Conservation (phyloP, 768 basidiomycete species). For the Phylloporus arenicola region DNA sequence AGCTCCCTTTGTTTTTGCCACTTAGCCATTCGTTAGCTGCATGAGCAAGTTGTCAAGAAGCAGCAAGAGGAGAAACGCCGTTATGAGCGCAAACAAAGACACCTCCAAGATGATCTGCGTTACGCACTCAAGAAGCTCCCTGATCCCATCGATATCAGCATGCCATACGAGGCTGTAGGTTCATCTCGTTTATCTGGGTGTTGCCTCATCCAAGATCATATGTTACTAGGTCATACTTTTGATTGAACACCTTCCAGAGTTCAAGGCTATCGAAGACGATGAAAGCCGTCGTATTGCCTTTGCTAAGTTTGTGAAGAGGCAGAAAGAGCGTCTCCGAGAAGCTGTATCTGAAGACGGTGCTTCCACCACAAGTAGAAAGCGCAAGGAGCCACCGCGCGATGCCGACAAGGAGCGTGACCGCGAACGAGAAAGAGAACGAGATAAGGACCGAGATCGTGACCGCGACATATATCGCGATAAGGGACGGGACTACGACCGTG, state of each 20-base stretch:
- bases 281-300: slow-evolving; percentile 78
- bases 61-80: slow-evolving; percentile 86
- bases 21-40: slow-evolving; percentile 47
- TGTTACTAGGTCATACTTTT: slow-evolving; percentile 56
- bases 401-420: slow-evolving; percentile 45
- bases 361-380: slow-evolving; percentile 72
- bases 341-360: slow-evolving; percentile 76
- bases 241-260: slow-evolving; percentile 82
- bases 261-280: slow-evolving; percentile 83
- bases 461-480: slow-evolving; percentile 27
- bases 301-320: slow-evolving; percentile 81
- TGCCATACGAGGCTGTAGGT: slow-evolving; percentile 77
- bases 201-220: neutral
- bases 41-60: slow-evolving; percentile 61
- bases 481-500: slow-evolving; percentile 35
- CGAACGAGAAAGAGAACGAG: slow-evolving; percentile 23
- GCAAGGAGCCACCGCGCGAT: slow-evolving; percentile 64
- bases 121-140: slow-evolving; percentile 90
- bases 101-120: slow-evolving; percentile 91
- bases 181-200: neutral
- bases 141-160: slow-evolving; percentile 70
- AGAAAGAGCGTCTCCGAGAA: slow-evolving; percentile 84
- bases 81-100: slow-evolving; percentile 75
- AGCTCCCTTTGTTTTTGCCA: neutral
- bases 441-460: slow-evolving; percentile 23